A percentile compares a stretch with the other conserved stretches of the same genome.
Evolutionary conservation across 768 basidiomycete species (phyloP).

Genomic region (Coprinopsis strossmayeri): DNA sequence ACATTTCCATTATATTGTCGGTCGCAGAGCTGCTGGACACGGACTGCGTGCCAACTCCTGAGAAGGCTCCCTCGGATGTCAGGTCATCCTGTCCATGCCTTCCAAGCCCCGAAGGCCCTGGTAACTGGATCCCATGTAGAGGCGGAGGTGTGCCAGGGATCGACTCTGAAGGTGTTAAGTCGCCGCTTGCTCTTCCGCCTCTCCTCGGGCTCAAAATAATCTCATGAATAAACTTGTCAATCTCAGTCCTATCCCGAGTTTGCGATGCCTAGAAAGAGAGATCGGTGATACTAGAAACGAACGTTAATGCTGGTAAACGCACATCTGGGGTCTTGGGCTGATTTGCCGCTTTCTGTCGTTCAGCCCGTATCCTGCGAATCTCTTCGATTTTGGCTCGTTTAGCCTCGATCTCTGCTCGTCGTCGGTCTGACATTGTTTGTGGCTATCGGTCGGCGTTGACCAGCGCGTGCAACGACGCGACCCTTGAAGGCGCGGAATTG

Average conservation of each 20-base stretch:
- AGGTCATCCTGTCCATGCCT: conserved; percentile 66
- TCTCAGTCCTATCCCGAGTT: too few relatives aligned
- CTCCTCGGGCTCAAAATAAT: conserved; percentile 42
- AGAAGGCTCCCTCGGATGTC: conserved; percentile 28
- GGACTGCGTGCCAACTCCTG: conserved; percentile 35
- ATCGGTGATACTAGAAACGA: too few relatives aligned
- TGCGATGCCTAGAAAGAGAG: too few relatives aligned
- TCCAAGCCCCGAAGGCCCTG: conserved; percentile 40
- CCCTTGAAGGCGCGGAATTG: neutral
- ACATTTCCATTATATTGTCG: conserved; percentile 70
- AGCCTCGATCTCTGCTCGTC: conserved; percentile 84
- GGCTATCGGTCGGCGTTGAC: too few relatives aligned
- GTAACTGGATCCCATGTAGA: conserved; percentile 29
- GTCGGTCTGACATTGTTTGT: conserved; percentile 56
- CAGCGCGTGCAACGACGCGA: too few relatives aligned
- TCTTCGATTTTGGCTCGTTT: conserved; percentile 86
- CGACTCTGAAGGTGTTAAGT: conserved; percentile 65
- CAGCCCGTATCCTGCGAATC: conserved; percentile 69
- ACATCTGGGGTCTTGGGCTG: conserved; percentile 34
- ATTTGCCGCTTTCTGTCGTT: conserved; percentile 52
- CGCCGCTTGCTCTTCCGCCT: conserved; percentile 39
- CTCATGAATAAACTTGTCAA: conserved; percentile 67
- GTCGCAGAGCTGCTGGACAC: conserved; percentile 48
- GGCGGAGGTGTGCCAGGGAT: conserved; percentile 63
- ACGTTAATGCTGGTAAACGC: too few relatives aligned